Conservation (phyloP, 352 stramenopile species). For the Sclerospora graminicola region DNA sequence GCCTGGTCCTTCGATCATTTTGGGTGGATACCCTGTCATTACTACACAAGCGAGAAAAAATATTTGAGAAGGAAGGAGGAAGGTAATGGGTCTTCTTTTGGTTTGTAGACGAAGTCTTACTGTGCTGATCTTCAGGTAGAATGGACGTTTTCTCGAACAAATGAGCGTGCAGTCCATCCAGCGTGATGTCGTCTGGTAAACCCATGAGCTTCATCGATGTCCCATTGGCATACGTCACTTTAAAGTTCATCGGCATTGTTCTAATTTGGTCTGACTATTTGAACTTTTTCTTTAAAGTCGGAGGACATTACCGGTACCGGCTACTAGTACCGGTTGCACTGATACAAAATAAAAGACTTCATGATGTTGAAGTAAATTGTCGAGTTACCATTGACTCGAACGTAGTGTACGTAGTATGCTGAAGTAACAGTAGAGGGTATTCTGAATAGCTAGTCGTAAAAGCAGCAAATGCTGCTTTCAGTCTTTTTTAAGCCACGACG, state of each 20-base stretch:
- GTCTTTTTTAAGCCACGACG: slow-evolving; percentile 26
- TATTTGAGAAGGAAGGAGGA: neutral
- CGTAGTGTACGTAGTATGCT: neutral
- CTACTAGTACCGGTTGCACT: neutral
- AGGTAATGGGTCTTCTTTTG: neutral
- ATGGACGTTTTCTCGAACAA: slow-evolving; percentile 55
- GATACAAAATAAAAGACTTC: too few relatives aligned
- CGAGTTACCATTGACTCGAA: neutral
- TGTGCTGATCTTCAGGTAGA: slow-evolving; percentile 47
- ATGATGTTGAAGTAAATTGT: too few relatives aligned
- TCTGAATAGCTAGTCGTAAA: too few relatives aligned
- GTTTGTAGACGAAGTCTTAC: slow-evolving; percentile 16
- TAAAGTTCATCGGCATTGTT: slow-evolving; percentile 48
- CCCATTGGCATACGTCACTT: slow-evolving; percentile 66
- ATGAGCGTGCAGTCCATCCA: slow-evolving; percentile 39
- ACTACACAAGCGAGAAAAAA: slow-evolving; percentile 24
- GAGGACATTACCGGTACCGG: neutral
- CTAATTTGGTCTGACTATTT: neutral
- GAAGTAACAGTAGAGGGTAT: neutral
- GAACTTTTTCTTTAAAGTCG: too few relatives aligned
- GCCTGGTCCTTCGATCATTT: slow-evolving; percentile 45
- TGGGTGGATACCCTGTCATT: slow-evolving; percentile 67
- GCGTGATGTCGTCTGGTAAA: slow-evolving; percentile 44
- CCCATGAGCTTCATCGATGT: slow-evolving; percentile 63
- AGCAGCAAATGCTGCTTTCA: too few relatives aligned